Evolutionary conservation across 345 rosid genomes (phyloP), one percentile per base, ranked within the genome.

Genomic region (Acer saccharum): DNA sequence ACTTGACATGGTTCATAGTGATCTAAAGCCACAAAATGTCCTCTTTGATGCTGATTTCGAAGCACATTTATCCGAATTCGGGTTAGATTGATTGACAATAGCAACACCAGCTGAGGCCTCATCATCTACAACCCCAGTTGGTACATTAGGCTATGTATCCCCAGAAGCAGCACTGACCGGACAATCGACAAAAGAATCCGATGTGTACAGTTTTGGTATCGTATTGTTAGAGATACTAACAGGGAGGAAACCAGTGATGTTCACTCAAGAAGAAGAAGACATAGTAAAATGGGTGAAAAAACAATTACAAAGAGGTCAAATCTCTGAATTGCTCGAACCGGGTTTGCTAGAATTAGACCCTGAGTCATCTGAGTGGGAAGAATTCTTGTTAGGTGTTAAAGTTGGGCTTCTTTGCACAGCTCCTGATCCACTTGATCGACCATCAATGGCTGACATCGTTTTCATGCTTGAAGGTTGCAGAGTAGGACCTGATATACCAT

Each of bases 381-480:
- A 90, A 71, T 88, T 88, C 57, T 84, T 88, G 81, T 63, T 90
- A 50, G 93, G 91, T 8, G 80, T 90, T 32, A 90, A 90, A 85
- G 93, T 90, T 27, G 93, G 91, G 10, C 80, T 90, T 23, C 83
- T 90, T 35, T 88, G 93, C 83, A 86, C 91, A 1, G 91, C 91
- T 7, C 84, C 89, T 71, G 93, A 90, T 50, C 84, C 84, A 0
- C 87, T 82, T 44, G 93, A 90, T 81, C 81, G 93, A 10, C 93
- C 93, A 3, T 83, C 91, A 25, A 88, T 90, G 93, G 72, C 84
- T 2, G 93, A 90, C 27, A 87, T 90, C 68, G 93, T 90, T 72
- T 88, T 90, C 74, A 90, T 90, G 91, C 89, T 90, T 4, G 93
- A 90, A 84, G 93, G 93, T 10, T 90, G 93, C 72, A 79, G 91